Evolutionary conservation across 2,329 filamentous ascomycete genomes (phyloP), one percentile per base, ranked within the genome.

Genomic region (Blumeria hordei): DNA sequence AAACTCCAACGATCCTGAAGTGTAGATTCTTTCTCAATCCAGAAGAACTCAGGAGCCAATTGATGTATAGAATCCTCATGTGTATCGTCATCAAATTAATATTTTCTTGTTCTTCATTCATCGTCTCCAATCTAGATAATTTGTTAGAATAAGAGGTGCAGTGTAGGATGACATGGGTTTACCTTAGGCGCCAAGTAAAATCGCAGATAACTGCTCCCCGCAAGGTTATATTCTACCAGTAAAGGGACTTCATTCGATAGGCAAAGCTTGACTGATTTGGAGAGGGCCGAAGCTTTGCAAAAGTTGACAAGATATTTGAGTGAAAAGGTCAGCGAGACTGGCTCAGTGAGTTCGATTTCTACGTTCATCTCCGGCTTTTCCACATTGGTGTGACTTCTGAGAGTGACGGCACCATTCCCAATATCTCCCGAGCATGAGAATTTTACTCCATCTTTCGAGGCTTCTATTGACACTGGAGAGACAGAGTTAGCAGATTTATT

Each of bases 281-380:
- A 90, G 58, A 98, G 74, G 54, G 80, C 81, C 59, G 87, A 84
- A 36, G 93, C 93, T 74, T 98, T 98, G 84, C 92, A 96, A 74
- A 98, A 98, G 78, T 96, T 96, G 76, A 94, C 86, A 3, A 98
- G 82, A 72, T 98, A 98, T 74, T 98, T 98, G 65, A 98, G 83
- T 36, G 92, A 96, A 74, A 98, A 98, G 53, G 90, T 96, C 59
- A 98, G 78, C 37, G 85, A 77, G 58, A 98, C 92, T 54, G 92
- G 87, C 73, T 98, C 93, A 41, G 80, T 83, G 58, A 98, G 80
- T 66, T 88, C 80, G 68, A 98, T 95, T 60, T 86, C 78, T 63
- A 96, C 84, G 66, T 88, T 85, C 66, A 83, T 74, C 9, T 85
- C 78, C 51, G 86, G 82, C 74, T 96, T 94, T 43, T 96, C 90